Conservation (phyloP, 1,284 basidiomycete genomes). For the Moesziomyces aphidis region DNA sequence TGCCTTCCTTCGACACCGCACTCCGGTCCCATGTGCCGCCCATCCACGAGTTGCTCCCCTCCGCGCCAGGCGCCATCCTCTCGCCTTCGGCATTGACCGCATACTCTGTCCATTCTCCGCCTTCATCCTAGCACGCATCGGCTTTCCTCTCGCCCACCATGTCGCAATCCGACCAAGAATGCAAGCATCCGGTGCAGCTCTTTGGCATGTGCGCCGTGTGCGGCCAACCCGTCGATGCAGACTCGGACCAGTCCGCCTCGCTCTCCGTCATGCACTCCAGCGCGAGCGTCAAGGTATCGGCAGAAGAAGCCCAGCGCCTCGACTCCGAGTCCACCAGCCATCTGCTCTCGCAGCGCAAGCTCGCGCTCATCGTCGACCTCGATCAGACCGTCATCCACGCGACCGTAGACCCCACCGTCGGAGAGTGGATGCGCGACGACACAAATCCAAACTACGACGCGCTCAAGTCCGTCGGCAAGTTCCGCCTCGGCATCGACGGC, state of each 20-base stretch:
- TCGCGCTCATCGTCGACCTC: conserved; percentile 96
- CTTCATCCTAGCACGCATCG: too few relatives aligned
- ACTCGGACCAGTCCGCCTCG: conserved; percentile 32
- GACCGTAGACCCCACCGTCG: conserved; percentile 96
- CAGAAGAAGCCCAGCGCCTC: conserved; percentile 82
- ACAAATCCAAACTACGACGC: conserved; percentile 89
- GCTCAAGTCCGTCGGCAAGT: conserved; percentile 84
- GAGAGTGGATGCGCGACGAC: conserved; percentile 91
- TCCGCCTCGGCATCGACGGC: conserved; percentile 84
- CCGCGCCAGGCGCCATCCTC: too few relatives aligned
- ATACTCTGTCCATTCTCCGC: neutral
- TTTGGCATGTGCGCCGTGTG: conserved; percentile 92
- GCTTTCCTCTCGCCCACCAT: conserved; percentile 1
- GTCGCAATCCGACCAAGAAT: conserved; percentile 67
- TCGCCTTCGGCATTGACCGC: neutral
- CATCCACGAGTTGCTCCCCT: neutral
- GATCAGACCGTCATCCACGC: conserved; percentile 99
- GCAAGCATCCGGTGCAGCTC: conserved; percentile 92
- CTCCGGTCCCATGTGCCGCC: neutral
- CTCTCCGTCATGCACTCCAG: conserved; percentile 62
- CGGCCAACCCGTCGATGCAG: conserved; percentile 89
- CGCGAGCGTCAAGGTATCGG: conserved; percentile 62
- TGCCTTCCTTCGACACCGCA: neutral
- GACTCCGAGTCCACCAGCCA: conserved; percentile 83
- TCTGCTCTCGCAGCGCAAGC: conserved; percentile 80